phyloP scores from a whole-genome alignment of 2,329 filamentous ascomycete species.

The Exophiala bonariae region DNA sequence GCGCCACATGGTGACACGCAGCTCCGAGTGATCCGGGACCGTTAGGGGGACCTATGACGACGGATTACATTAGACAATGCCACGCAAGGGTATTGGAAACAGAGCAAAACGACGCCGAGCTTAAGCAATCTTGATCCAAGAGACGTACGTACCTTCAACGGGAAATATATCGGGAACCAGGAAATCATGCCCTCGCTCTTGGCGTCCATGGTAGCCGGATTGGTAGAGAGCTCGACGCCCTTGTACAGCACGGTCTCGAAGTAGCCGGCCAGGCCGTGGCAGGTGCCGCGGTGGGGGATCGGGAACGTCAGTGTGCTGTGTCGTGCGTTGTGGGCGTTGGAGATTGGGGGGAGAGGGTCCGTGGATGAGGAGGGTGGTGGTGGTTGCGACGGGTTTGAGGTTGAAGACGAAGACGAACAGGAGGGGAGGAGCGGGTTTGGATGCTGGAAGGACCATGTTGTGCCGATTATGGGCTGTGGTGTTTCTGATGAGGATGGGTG shows the following conservation, averaged over 20 bases:
- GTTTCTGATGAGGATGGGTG: too few relatives aligned
- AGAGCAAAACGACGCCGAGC: too few relatives aligned
- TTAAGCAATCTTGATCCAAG: too few relatives aligned
- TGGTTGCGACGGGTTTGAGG: slow-evolving; percentile 36
- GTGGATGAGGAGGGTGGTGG: slow-evolving; percentile 26
- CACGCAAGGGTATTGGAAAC: too few relatives aligned
- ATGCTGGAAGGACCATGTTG: slow-evolving; percentile 45
- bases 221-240: slow-evolving; percentile 66
- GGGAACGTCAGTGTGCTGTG: slow-evolving; percentile 76
- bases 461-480: slow-evolving; percentile 39
- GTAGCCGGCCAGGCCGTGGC: slow-evolving; percentile 89
- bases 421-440: slow-evolving; percentile 30
- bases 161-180: slow-evolving; percentile 99
- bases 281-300: slow-evolving; percentile 74
- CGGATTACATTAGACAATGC: too few relatives aligned
- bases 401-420: slow-evolving; percentile 43
- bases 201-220: slow-evolving; percentile 84
- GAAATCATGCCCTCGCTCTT: slow-evolving; percentile 99
- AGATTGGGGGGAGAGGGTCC: slow-evolving; percentile 1
- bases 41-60: slow-evolving; percentile 71
- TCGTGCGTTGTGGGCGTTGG: slow-evolving; percentile 88
- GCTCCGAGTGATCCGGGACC: slow-evolving; percentile 78
- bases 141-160: slow-evolving; percentile 86
- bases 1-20: slow-evolving; percentile 92
- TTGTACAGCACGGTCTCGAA: slow-evolving; percentile 94